Conservation (phyloP, 495 filamentous ascomycete genomes). For the Parathielavia appendiculata region DNA sequence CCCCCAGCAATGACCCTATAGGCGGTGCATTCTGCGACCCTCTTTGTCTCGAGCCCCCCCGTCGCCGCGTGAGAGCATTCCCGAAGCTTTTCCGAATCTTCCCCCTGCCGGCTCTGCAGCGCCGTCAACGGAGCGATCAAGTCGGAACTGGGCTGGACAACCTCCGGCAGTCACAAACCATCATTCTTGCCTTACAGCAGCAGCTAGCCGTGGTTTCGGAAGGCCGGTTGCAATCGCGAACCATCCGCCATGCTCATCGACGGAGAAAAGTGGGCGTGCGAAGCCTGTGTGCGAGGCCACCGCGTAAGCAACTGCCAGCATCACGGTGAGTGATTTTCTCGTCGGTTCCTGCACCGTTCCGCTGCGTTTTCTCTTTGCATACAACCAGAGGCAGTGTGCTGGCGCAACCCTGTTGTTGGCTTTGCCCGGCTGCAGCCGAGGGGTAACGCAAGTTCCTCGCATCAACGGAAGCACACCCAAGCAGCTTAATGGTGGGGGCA, state of each 20-base stretch:
- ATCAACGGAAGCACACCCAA: constrained; percentile 16
- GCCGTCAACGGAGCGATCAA: not conserved
- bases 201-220: not conserved
- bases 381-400: constrained; percentile 5
- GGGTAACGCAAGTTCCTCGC: constrained; percentile 26
- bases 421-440: constrained; percentile 32
- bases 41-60: constrained; percentile 23
- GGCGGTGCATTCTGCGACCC: constrained; percentile 25
- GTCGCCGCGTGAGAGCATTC: constrained; percentile 9
- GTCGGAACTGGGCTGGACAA: too few species aligned
- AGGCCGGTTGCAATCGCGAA: constrained; percentile 4
- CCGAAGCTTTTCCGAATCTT: constrained; percentile 11
- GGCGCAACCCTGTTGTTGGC: constrained; percentile 9
- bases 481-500: constrained; percentile 8
- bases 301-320: constrained; percentile 93
- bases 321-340: constrained; percentile 59
- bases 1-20: constrained; percentile 31
- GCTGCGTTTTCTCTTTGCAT: not conserved
- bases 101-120: constrained; percentile 20
- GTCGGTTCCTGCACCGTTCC: constrained; percentile 14
- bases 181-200: not conserved
- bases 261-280: constrained; percentile 87
- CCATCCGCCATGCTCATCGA: constrained; percentile 65
- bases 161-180: too few species aligned
- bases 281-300: constrained; percentile 90